Evolutionary conservation across 2,329 filamentous ascomycete species (phyloP), one percentile per base, ranked within the genome.

Genomic region (Talaromyces sp.): DNA sequence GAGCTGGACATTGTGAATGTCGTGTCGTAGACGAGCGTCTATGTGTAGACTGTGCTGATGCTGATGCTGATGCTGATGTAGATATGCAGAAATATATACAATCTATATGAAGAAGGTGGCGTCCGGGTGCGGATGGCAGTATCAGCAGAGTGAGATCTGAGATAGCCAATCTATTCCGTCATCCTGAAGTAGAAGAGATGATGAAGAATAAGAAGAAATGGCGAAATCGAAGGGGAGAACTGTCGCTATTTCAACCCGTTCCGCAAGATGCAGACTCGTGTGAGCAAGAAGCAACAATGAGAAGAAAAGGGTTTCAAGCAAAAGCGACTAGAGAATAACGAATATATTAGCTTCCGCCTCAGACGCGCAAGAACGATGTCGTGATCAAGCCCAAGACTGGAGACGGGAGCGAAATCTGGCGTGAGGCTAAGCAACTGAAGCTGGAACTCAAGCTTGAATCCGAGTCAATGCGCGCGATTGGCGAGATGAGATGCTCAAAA

Each of bases 1-100:
- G 74, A 72, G 66, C 68, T 67, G 64, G 72, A 67, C 74, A 81
- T 80, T 71, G 61, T 75, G 51, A 22, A 6, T 38, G n/a, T n/a
- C 29, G 43, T 22, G 27, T 34, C 40, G 29, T 25, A 61, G 58
- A 11, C 15, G 15, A 45, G 7, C 1, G 36, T 47, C 25, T 47
- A 59, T 43, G 27, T 34, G 29, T 22, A 49, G 27, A 22, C 8
- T 13, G 22, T 27, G 25, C 38, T 61, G 19, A 36, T 10, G n/a
- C 25, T 43, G 17, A 53, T 36, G n/a, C n/a, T n/a, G n/a, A n/a
- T n/a, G 47, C 60, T 62, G 25, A 47, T 47, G 10, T 38, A 6
- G 3, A 22, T 40, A n/a, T 10, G 25, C 27, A n/a, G 13, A 10
- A 5, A 53, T 53, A 31, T 53, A 53, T 53, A n/a, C 10, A 56